phyloP scores from a whole-genome alignment of 2,329 filamentous ascomycete species.

The Colletotrichum liaoningense region DNA sequence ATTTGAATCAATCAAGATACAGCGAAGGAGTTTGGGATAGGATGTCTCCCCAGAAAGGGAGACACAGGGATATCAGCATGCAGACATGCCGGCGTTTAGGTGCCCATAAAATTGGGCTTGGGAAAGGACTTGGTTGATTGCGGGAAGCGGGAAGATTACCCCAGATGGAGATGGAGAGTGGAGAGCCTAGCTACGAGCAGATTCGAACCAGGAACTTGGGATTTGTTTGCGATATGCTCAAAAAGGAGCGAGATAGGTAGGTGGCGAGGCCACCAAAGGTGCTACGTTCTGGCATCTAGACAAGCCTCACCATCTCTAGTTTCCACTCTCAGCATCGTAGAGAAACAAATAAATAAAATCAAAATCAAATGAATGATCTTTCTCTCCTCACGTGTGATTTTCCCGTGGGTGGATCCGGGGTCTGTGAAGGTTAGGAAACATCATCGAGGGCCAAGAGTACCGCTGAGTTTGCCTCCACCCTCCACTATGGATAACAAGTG shows the following conservation, averaged over 20 bases:
- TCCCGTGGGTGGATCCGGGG: too few species aligned
- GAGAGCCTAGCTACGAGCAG: neutral
- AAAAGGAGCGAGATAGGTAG: neutral
- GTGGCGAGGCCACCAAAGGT: neutral
- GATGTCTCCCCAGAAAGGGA: neutral
- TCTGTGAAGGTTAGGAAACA: too few species aligned
- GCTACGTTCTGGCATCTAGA: neutral
- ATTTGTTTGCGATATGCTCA: neutral
- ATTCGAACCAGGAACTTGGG: neutral
- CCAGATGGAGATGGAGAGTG: neutral
- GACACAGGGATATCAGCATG: neutral
- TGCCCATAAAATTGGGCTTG: neutral
- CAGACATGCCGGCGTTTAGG: conserved; percentile 3
- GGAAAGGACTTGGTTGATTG: neutral
- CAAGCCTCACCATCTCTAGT: neutral
- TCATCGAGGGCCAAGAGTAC: too few species aligned
- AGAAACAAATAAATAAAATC: too few species aligned
- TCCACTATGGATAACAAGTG: too few species aligned
- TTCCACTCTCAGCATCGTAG: too few species aligned
- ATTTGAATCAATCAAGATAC: neutral
- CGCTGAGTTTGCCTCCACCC: too few species aligned
- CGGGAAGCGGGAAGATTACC: neutral
- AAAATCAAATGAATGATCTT: too few species aligned
- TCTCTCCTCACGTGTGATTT: too few species aligned
- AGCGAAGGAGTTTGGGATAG: conserved; percentile 24